Evolutionary conservation across 2,329 filamentous ascomycete species (phyloP).

Genomic region (Penicillium sumatraense): DNA sequence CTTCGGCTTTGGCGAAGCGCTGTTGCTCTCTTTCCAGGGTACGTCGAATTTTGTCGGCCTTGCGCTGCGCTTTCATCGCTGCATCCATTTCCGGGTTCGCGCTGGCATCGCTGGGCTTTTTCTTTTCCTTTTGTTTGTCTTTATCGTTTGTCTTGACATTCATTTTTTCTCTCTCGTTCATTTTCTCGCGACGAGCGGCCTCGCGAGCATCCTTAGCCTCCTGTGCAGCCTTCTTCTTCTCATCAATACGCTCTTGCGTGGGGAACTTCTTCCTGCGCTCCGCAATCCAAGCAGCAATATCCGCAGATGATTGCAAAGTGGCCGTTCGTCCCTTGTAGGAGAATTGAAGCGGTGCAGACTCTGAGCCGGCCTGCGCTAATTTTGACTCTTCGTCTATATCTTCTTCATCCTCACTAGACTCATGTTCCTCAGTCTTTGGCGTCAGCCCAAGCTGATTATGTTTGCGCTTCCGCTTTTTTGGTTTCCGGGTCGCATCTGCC

Average conservation of each 20-base stretch:
- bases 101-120: slow-evolving; percentile 30
- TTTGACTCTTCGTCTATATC: slow-evolving; percentile 52
- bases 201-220: slow-evolving; percentile 60
- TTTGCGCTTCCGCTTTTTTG: slow-evolving; percentile 48
- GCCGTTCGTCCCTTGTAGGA: slow-evolving; percentile 62
- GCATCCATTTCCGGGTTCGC: slow-evolving; percentile 35
- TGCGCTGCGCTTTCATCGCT: slow-evolving; percentile 42
- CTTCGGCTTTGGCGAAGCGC: slow-evolving; percentile 50
- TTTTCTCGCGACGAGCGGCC: slow-evolving; percentile 44
- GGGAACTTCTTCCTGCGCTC: slow-evolving; percentile 82
- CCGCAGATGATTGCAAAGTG: slow-evolving; percentile 61
- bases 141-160: slow-evolving; percentile 34
- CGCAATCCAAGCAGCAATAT: slow-evolving; percentile 78
- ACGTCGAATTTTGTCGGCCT: slow-evolving; percentile 47
- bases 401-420: slow-evolving; percentile 52
- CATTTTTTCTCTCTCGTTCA: slow-evolving; percentile 37
- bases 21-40: slow-evolving; percentile 70
- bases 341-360: slow-evolving; percentile 48
- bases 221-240: slow-evolving; percentile 67
- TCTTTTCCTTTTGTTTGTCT: slow-evolving; percentile 20
- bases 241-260: slow-evolving; percentile 69
- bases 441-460: slow-evolving; percentile 55
- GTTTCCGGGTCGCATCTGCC: slow-evolving; percentile 38
- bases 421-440: slow-evolving; percentile 49
- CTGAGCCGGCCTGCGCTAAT: slow-evolving; percentile 34